Base-by-base conservation (phyloP, 805 yeast species). In the Ogataea thermomethanolica region DNA sequence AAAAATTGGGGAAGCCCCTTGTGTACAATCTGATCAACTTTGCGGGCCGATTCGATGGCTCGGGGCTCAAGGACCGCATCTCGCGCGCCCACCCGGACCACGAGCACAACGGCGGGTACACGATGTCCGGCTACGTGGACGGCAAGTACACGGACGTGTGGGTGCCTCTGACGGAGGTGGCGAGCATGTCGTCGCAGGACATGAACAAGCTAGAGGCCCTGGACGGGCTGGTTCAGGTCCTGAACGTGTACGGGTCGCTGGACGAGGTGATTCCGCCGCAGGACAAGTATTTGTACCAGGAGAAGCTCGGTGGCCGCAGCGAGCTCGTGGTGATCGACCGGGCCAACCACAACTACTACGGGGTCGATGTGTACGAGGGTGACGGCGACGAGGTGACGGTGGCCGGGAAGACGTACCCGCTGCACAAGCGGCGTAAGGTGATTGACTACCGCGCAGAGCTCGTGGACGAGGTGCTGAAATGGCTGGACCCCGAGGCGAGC, bases 281-380 rank as follows among this genome's bases (percentile, higher is more conserved):
- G 11, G 96, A 87, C 50, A 70, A 81, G 7, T 71, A 81, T 1
- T 51, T 50, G 26, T 87, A 67, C 63, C 77, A 84, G 7, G 78
- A 82, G 50, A 49, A 65, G 8, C 73, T 89, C 35, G 71, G 69
- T 21, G 63, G 73, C 5, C 76, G 89, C 14, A 81, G 84, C 50
- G 66, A 70, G 3, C 64, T 88, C 39, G 66, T 68, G 26, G 58
- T 86, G 7, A 65, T 90, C 8, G 74, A 76, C 1, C 69, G 67
- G 32, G 96, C 95, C 0, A 90, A 87, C 56, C 98, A 90, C 61
- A 86, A 84, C 53, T 89, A 73, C 55, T 84, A 73, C 55, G 91
- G 93, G 0, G 54, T 59, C 3, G 63, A 51, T 8, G 66, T 61
- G 12, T 64, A 62, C 14, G 70, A 64, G 25, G 59, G 41, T 15